Conservation (phyloP, 78 protist species). For the Isochrysis galbana region DNA sequence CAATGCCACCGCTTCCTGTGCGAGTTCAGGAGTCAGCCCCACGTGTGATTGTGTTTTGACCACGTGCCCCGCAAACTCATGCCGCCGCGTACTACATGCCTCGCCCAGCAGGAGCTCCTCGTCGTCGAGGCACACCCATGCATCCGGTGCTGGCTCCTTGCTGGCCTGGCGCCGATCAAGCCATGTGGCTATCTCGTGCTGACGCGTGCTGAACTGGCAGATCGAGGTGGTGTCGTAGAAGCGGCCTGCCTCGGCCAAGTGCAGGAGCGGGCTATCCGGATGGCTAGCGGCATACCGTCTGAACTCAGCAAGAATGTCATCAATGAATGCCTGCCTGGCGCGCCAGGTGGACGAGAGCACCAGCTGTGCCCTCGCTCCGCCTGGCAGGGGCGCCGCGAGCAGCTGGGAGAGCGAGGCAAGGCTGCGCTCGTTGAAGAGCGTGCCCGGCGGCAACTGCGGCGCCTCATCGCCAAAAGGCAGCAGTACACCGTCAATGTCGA, state of each 20-base stretch:
- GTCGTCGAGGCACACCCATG: not conserved
- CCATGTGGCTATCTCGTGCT: not conserved
- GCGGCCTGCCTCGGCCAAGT: not conserved
- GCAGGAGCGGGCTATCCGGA: not conserved
- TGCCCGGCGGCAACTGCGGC: not conserved
- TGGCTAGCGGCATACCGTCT: not conserved
- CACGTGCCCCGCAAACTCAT: not conserved
- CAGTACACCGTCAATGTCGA: not conserved
- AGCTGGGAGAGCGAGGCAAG: not conserved
- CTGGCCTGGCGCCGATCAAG: not conserved
- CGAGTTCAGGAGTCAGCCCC: not conserved
- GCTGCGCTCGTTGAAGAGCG: not conserved
- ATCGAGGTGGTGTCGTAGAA: not conserved
- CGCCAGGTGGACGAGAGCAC: constrained; percentile 7
- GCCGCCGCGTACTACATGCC: not conserved
- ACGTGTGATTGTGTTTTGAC: not conserved
- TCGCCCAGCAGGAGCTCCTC: not conserved
- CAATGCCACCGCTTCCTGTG: not conserved
- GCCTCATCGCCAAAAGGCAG: not conserved
- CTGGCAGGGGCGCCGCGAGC: not conserved
- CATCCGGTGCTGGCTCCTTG: not conserved
- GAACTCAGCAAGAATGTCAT: not conserved
- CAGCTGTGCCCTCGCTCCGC: not conserved
- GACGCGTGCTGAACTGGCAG: not conserved
- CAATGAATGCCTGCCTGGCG: not conserved